A percentile compares a stretch with the other conserved stretches of the same genome.
phyloP scores from a whole-genome alignment of 2,329 filamentous ascomycete genomes.

The Colletotrichum limetticola region DNA sequence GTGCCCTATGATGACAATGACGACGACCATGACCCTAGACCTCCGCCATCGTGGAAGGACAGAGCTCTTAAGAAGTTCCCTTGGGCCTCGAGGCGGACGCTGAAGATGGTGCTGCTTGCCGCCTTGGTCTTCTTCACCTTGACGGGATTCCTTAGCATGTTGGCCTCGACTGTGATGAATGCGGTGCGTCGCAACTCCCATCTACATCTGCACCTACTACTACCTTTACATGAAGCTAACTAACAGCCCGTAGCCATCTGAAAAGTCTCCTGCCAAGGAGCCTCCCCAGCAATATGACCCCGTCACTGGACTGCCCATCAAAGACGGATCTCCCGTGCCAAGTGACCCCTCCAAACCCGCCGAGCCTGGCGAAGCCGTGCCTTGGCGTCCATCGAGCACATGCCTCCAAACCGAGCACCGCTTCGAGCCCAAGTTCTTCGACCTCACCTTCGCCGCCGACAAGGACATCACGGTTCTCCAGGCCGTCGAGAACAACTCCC shows the following conservation, averaged over 20 bases:
- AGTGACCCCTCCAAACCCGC: constrained; percentile 6
- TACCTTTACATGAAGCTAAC: neutral
- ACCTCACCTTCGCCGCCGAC: constrained; percentile 47
- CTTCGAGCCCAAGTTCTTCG: constrained; percentile 40
- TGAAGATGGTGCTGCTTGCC: constrained; percentile 45
- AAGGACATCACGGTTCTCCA: constrained; percentile 43
- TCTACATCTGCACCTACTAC: neutral
- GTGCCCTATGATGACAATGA: constrained; percentile 38
- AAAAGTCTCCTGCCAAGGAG: constrained; percentile 16
- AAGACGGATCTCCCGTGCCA: constrained; percentile 13
- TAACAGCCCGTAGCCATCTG: neutral
- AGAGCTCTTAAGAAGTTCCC: constrained; percentile 32
- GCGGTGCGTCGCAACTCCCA: constrained; percentile 43
- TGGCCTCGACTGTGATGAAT: constrained; percentile 36
- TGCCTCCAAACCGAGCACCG: constrained; percentile 38
- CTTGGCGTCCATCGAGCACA: constrained; percentile 17
- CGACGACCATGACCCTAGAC: constrained; percentile 10
- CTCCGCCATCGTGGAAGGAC: constrained; percentile 40
- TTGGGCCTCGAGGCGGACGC: constrained; percentile 38
- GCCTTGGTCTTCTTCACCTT: constrained; percentile 48
- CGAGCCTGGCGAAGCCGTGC: constrained; percentile 10
- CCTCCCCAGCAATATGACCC: constrained; percentile 22
- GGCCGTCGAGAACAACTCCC: constrained; percentile 39
- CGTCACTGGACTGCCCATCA: constrained; percentile 29
- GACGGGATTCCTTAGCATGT: constrained; percentile 40